Conservation (phyloP, 805 yeast species). For the Suhomyces kilbournensis region DNA sequence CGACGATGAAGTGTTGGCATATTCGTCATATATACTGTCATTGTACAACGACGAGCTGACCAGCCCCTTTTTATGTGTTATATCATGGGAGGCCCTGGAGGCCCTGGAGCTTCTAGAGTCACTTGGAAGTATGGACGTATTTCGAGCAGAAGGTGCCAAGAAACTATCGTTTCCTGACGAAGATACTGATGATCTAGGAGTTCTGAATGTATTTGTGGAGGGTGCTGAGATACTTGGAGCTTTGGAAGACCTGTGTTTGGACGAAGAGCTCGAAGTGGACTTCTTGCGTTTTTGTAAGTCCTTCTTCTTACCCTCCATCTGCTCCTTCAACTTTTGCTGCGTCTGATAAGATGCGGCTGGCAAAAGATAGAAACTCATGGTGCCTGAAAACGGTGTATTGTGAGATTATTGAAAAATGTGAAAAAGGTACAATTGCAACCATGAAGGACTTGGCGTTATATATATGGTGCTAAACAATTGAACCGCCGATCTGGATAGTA, state of each 20-base stretch:
- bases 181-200: conserved; percentile 1
- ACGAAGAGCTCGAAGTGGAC: neutral
- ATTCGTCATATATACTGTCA: neutral
- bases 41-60: neutral
- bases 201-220: neutral
- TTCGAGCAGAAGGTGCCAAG: neutral
- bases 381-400: neutral
- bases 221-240: neutral
- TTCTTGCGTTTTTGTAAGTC: conserved; percentile 4
- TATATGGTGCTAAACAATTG: neutral
- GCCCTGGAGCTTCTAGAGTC: conserved; percentile 4
- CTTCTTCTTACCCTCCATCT: conserved; percentile 9
- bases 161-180: neutral
- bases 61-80: neutral
- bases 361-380: conserved; percentile 14
- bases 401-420: neutral
- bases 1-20: neutral
- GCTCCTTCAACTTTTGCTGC: conserved; percentile 15
- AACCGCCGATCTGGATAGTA: neutral
- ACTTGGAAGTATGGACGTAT: conserved; percentile 3
- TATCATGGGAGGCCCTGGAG: conserved; percentile 2
- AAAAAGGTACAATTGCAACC: neutral
- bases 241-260: neutral
- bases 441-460: neutral
- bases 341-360: conserved; percentile 16